Base-by-base conservation (phyloP, 1,284 basidiomycete species). In the Pisolithus thermaeus region DNA sequence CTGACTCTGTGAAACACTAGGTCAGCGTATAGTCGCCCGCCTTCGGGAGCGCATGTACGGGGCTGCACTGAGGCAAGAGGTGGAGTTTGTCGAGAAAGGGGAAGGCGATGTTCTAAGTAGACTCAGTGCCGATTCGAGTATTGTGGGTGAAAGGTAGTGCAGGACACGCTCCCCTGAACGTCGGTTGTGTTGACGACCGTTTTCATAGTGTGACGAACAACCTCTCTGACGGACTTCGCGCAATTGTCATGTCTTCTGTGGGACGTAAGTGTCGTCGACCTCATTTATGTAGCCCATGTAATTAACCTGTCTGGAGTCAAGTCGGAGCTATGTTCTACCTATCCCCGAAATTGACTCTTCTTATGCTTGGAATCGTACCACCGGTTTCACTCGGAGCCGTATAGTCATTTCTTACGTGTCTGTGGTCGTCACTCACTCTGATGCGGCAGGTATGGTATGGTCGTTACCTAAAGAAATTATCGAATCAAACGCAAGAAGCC, bases 261-360 rank as follows among this genome's bases (percentile, higher is more conserved):
- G 30, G 30, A 11, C 30, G 30, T 32, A 11, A 32, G 30, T 32
- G 30, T 12, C 30, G 5, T 12, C 12, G 30, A 32, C 30, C 2
- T 14, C 23, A 20, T 25, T 25, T 4, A 12, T 9, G 12, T 32
- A 32, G 30, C 30, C 30, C 30, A 14, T 12, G 30, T 32, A 32
- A 32, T 59, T 42, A 30, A 55, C 53, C 38, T 27, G 52, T 52
- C 22, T 45, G n/a, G 36, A 32, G 35, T 42, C 30, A 59, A 88
- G 92, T 97, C 57, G 90, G 90, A 39, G 92, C 94, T 51, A 99
- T 99, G 96, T 87, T 98, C 61, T 95, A 89, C 71, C 83, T 98
- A 56, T 97, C 94, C 1, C 88, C 92, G 0, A 87, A 87, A 51
- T 73, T 99, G 52, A 97, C 96, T 0, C 67, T 91, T 46, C 77